phyloP scores from a whole-genome alignment of 2,329 filamentous ascomycete genomes.

The Pseudogymnoascus sp. region DNA sequence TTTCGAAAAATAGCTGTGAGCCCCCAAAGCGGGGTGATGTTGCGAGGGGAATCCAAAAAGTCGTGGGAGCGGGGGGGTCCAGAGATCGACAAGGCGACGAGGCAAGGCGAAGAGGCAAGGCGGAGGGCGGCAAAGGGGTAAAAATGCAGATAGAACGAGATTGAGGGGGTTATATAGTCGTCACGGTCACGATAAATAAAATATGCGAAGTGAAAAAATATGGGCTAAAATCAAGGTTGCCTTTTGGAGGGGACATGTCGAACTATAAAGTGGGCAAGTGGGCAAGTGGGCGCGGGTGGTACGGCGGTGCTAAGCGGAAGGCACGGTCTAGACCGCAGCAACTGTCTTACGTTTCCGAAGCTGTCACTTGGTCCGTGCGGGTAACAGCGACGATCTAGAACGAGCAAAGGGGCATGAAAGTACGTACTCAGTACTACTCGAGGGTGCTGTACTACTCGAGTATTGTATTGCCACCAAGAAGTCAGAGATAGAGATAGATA shows the following conservation, averaged over 20 bases:
- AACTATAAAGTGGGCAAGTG: constrained; percentile 7
- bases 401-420: not conserved
- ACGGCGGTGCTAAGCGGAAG: constrained; percentile 5
- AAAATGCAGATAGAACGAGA: not conserved
- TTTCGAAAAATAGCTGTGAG: not conserved
- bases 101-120: not conserved
- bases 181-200: not conserved
- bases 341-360: not conserved
- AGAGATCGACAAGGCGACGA: not conserved
- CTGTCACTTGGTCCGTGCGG: not conserved
- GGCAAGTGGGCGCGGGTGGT: too few relatives aligned
- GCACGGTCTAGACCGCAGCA: not conserved
- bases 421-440: too few relatives aligned
- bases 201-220: not conserved
- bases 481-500: too few relatives aligned
- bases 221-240: not conserved
- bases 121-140: not conserved
- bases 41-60: not conserved
- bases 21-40: not conserved
- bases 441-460: too few relatives aligned
- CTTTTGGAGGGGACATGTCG: not conserved
- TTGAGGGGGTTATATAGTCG: not conserved
- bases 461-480: too few relatives aligned
- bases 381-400: not conserved
- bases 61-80: not conserved